Evolutionary conservation across 495 filamentous ascomycete genomes (phyloP).

Genomic region (Xylaria scruposa): DNA sequence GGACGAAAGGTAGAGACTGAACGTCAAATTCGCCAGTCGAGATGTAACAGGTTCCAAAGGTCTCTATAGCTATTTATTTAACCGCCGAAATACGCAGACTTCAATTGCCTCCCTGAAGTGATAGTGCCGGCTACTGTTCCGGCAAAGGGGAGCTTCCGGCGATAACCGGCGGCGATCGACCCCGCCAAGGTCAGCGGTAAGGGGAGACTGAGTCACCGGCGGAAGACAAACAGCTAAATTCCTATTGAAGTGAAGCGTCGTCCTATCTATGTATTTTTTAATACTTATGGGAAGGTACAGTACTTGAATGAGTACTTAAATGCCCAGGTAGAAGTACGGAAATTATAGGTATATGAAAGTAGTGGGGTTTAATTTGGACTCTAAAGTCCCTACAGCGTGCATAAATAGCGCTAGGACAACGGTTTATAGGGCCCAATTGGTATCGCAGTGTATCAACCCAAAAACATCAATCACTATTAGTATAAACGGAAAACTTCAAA

Average conservation of each 20-base stretch:
- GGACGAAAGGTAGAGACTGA: neutral
- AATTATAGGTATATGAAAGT: neutral
- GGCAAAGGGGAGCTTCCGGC: neutral
- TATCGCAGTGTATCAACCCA: neutral
- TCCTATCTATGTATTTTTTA: neutral
- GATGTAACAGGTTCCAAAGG: neutral
- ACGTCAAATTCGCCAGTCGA: neutral
- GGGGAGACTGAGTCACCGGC: constrained; percentile 15
- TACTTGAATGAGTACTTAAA: too few relatives aligned
- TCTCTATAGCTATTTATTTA: neutral
- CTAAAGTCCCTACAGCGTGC: neutral
- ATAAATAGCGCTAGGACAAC: neutral
- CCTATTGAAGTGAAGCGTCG: neutral
- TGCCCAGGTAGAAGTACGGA: neutral
- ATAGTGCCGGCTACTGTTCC: neutral
- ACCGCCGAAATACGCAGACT: neutral
- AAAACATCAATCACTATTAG: neutral
- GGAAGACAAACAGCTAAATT: neutral
- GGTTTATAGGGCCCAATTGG: neutral
- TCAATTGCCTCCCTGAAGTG: neutral
- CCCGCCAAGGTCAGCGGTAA: neutral
- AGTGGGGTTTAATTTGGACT: neutral
- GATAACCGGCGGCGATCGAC: constrained; percentile 24
- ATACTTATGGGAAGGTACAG: neutral
- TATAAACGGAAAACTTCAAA: neutral